These are phyloP conservation scores for Tylopilus subfusipes DNA, from an alignment of 768 basidiomycete genomes.

Conservation along the genomic window DNA sequence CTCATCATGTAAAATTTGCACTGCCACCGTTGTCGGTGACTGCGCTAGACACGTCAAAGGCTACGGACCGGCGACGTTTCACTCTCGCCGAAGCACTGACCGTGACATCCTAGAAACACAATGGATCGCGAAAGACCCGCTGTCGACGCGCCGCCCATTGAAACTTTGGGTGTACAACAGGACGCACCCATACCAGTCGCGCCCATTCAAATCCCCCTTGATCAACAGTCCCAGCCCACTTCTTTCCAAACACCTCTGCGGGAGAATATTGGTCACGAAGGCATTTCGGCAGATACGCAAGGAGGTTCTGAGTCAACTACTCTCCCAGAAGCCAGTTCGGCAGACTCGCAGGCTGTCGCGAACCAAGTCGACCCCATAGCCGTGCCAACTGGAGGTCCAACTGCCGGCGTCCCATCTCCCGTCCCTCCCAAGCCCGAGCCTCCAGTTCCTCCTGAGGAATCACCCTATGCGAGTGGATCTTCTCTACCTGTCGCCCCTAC, in stretches of 20 bases:
- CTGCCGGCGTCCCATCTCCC: slow-evolving; percentile 7
- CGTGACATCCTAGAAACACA: not conserved
- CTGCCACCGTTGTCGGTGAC: no score
- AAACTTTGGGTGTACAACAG: slow-evolving; percentile 1
- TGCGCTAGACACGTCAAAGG: no score
- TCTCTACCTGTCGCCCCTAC: slow-evolving; percentile 4
- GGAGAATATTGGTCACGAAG: not conserved
- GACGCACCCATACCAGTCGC: slow-evolving; percentile 9
- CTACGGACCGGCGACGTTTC: not conserved
- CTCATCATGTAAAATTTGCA: no score
- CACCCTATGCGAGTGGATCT: slow-evolving; percentile 1
- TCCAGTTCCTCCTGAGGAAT: slow-evolving; percentile 2
- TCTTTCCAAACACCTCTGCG: slow-evolving; percentile 1
- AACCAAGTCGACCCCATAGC: slow-evolving; percentile 1
- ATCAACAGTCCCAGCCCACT: slow-evolving; percentile 5
- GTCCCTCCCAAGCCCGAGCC: slow-evolving; percentile 3
- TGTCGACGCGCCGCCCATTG: slow-evolving; percentile 3
- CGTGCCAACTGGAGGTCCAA: not conserved
- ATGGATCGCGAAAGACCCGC: slow-evolving; percentile 20
- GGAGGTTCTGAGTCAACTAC: not conserved
- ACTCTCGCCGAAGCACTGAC: not conserved
- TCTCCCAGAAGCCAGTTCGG: not conserved
- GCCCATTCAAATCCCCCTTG: slow-evolving; percentile 1
- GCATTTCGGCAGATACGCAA: not conserved
- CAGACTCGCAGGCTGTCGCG: slow-evolving; percentile 2